These are phyloP conservation scores for Pleoardoris graminearum DNA, from an alignment of 2,329 filamentous ascomycete species.

Conservation along the genomic window DNA sequence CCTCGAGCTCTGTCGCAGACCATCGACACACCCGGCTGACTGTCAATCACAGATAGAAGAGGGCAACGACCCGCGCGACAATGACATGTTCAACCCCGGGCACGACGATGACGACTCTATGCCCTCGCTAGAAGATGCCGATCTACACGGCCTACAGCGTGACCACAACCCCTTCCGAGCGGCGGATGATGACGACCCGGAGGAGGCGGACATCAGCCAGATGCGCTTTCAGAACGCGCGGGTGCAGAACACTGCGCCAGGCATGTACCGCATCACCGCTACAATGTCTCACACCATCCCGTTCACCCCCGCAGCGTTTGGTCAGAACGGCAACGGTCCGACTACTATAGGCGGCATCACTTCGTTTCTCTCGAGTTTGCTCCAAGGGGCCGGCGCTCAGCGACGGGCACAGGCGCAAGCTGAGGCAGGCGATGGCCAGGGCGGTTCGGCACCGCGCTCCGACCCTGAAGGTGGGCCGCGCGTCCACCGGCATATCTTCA, in stretches of 20 bases:
- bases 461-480: slow-evolving; percentile 18
- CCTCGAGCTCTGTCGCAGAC: not conserved
- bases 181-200: slow-evolving; percentile 45
- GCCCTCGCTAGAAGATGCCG: slow-evolving; percentile 30
- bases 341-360: slow-evolving; percentile 48
- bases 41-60: slow-evolving; percentile 47
- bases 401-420: slow-evolving; percentile 3
- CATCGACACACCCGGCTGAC: slow-evolving; percentile 22
- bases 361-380: slow-evolving; percentile 52
- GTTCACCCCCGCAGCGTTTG: slow-evolving; percentile 23
- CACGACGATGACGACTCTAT: slow-evolving; percentile 34
- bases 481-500: slow-evolving; percentile 26
- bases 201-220: slow-evolving; percentile 54
- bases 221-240: slow-evolving; percentile 49
- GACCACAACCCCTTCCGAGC: slow-evolving; percentile 53
- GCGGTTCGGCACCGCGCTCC: slow-evolving; percentile 19
- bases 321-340: slow-evolving; percentile 22
- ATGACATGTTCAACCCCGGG: slow-evolving; percentile 27
- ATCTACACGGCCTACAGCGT: slow-evolving; percentile 37
- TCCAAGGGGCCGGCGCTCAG: slow-evolving; percentile 37
- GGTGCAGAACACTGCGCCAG: slow-evolving; percentile 43
- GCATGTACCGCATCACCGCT: slow-evolving; percentile 40
- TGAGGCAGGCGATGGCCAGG: slow-evolving; percentile 13
- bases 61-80: slow-evolving; percentile 65
- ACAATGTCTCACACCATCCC: slow-evolving; percentile 39